A percentile compares a stretch with the other conserved stretches of the same genome.
These are phyloP conservation scores for Solanum appendiculatum DNA, from an alignment of 257 asterid species.

Conservation along the genomic window DNA sequence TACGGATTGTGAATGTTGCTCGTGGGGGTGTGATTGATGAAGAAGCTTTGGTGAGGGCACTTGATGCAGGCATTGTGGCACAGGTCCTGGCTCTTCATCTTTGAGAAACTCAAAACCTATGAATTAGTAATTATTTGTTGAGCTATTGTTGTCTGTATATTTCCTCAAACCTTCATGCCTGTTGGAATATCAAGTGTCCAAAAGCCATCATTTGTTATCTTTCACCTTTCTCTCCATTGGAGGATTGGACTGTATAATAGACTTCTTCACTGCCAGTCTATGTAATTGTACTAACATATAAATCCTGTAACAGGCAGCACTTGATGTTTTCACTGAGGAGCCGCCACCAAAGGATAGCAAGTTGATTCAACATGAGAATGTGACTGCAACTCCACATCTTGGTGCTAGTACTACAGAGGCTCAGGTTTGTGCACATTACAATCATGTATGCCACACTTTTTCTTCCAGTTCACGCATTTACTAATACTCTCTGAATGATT, in stretches of 20 bases:
- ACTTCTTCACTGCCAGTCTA: background rate
- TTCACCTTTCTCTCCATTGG: background rate
- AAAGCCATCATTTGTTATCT: background rate
- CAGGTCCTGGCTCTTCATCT: slow-evolving; percentile 41
- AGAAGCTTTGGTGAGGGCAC: slow-evolving; percentile 81
- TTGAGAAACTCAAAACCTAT: background rate
- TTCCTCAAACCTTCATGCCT: background rate
- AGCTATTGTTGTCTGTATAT: background rate
- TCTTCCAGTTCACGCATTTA: background rate
- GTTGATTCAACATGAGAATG: slow-evolving; percentile 64
- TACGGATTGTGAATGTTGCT: slow-evolving; percentile 80
- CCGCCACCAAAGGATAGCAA: slow-evolving; percentile 86
- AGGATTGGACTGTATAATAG: background rate
- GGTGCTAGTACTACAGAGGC: slow-evolving; percentile 98
- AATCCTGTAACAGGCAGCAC: slow-evolving; percentile 67
- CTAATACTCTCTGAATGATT: slow-evolving; percentile 3
- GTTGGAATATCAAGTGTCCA: background rate
- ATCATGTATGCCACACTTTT: background rate
- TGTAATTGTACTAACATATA: background rate
- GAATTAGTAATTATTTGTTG: background rate
- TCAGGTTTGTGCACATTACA: slow-evolving; percentile 45
- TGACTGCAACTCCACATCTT: slow-evolving; percentile 90
- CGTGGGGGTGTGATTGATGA: slow-evolving; percentile 99
- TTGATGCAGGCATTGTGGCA: slow-evolving; percentile 87
- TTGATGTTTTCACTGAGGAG: slow-evolving; percentile 91